phyloP scores from a whole-genome alignment of 192 early-diverging fungal genomes.

The Spizellomyces punctatus region DNA sequence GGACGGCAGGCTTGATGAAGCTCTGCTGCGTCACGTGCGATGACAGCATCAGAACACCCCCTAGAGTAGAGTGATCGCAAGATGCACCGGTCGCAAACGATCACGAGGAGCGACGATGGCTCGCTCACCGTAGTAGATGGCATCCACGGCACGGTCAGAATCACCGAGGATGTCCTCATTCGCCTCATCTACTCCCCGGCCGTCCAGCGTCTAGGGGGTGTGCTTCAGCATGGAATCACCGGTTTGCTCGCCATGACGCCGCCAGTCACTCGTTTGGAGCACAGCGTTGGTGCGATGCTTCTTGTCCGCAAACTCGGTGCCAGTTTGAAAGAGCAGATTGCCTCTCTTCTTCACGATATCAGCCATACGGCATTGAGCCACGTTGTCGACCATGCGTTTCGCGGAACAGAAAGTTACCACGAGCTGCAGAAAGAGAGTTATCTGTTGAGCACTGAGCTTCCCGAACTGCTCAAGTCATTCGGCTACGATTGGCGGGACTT shows the following conservation, averaged over 20 bases:
- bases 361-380: slow-evolving; percentile 28
- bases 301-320: slow-evolving; percentile 21
- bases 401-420: slow-evolving; percentile 23
- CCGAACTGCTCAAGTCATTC: background rate
- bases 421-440: slow-evolving; percentile 26
- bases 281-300: slow-evolving; percentile 30
- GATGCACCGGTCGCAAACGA: background rate
- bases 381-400: slow-evolving; percentile 31
- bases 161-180: background rate
- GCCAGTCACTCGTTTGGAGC: slow-evolving; percentile 30
- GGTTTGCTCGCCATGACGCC: slow-evolving; percentile 18
- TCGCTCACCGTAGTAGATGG: background rate
- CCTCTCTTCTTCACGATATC: slow-evolving; percentile 22
- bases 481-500: slow-evolving; percentile 16
- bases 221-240: slow-evolving; percentile 28
- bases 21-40: no score
- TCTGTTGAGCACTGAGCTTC: slow-evolving; percentile 11
- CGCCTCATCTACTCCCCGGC: background rate
- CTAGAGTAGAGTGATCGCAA: no score
- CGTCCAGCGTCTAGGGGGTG: slow-evolving; percentile 9
- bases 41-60: no score
- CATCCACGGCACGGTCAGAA: background rate
- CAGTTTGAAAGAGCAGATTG: slow-evolving; percentile 25
- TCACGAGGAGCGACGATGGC: background rate
- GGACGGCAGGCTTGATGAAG: no score